Conservation (phyloP, 2,329 filamentous ascomycete genomes). For the Fusarium cicatricum region DNA sequence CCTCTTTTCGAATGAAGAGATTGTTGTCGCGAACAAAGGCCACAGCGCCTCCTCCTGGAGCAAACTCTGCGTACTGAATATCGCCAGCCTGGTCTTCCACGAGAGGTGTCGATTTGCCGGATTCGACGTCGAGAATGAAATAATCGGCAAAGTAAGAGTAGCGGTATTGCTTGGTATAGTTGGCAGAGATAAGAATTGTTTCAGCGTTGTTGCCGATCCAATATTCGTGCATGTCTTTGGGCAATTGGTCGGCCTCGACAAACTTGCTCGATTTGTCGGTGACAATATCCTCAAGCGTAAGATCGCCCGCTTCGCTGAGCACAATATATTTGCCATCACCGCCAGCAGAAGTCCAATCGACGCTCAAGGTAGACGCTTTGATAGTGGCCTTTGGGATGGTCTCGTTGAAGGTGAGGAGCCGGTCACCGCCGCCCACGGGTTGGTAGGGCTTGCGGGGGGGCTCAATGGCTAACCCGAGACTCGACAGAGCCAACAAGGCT, state of each 20-base stretch:
- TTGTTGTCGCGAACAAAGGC: slow-evolving; percentile 75
- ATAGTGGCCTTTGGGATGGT: slow-evolving; percentile 59
- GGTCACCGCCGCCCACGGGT: slow-evolving; percentile 63
- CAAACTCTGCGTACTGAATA: slow-evolving; percentile 72
- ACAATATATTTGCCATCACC: slow-evolving; percentile 70
- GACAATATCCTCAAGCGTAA: slow-evolving; percentile 69
- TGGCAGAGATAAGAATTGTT: slow-evolving; percentile 68
- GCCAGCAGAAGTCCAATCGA: slow-evolving; percentile 66
- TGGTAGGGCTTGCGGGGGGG: slow-evolving; percentile 62
- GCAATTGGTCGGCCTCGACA: slow-evolving; percentile 65
- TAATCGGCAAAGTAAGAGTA: slow-evolving; percentile 75
- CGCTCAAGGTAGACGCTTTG: slow-evolving; percentile 55
- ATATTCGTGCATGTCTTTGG: slow-evolving; percentile 63
- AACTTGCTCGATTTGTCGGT: slow-evolving; percentile 65
- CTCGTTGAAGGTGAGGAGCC: slow-evolving; percentile 67
- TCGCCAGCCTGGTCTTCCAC: slow-evolving; percentile 68
- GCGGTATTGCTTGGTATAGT: slow-evolving; percentile 74
- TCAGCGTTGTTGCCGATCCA: slow-evolving; percentile 68
- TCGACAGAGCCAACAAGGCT: slow-evolving; percentile 31
- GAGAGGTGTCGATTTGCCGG: slow-evolving; percentile 62
- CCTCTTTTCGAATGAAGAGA: slow-evolving; percentile 59
- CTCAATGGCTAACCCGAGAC: slow-evolving; percentile 50
- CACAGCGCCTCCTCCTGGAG: slow-evolving; percentile 64
- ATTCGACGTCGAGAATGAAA: slow-evolving; percentile 68
- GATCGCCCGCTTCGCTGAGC: slow-evolving; percentile 56